Percentiles rank a stretch among this genome's conserved stretches.
phyloP scores from a whole-genome alignment of 805 yeast genomes.

The Blastobotrys muscicola region DNA sequence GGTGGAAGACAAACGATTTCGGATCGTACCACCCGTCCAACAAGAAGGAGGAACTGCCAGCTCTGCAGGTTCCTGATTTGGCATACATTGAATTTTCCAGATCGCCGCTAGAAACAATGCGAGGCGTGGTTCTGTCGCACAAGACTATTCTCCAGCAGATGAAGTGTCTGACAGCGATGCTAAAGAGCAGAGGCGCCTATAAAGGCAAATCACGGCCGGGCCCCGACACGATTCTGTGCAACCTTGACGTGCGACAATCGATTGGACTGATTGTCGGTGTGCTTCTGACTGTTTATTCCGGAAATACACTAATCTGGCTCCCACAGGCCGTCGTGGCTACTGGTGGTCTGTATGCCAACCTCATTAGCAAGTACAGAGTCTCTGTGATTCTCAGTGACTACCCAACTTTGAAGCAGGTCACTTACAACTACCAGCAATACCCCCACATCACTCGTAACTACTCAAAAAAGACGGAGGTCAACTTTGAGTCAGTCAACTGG shows the following conservation, averaged over 20 bases:
- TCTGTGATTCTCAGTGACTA: constrained; percentile 72
- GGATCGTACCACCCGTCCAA: constrained; percentile 57
- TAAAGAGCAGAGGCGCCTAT: constrained; percentile 34
- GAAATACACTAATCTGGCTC: constrained; percentile 72
- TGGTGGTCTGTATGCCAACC: constrained; percentile 81
- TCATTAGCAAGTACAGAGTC: constrained; percentile 61
- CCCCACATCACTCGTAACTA: constrained; percentile 79
- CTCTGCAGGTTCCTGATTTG: constrained; percentile 65
- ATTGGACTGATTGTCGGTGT: constrained; percentile 81
- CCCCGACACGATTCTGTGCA: constrained; percentile 46
- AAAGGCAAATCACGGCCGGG: constrained; percentile 32
- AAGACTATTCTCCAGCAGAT: constrained; percentile 82
- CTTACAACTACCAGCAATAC: constrained; percentile 82
- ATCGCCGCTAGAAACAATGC: constrained; percentile 79
- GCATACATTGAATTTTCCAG: constrained; percentile 91
- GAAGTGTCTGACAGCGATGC: constrained; percentile 58
- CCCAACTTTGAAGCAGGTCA: constrained; percentile 78
- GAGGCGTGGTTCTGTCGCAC: constrained; percentile 92
- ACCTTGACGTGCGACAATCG: constrained; percentile 64
- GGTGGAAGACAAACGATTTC: constrained; percentile 82
- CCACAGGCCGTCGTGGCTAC: constrained; percentile 63
- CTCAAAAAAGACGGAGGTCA: constrained; percentile 64
- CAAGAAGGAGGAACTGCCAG: constrained; percentile 50
- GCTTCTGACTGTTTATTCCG: constrained; percentile 72
- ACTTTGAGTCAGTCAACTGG: constrained; percentile 75